Evolutionary conservation across 345 rosid genomes (phyloP).

Genomic region (Hibiscus syriacus): DNA sequence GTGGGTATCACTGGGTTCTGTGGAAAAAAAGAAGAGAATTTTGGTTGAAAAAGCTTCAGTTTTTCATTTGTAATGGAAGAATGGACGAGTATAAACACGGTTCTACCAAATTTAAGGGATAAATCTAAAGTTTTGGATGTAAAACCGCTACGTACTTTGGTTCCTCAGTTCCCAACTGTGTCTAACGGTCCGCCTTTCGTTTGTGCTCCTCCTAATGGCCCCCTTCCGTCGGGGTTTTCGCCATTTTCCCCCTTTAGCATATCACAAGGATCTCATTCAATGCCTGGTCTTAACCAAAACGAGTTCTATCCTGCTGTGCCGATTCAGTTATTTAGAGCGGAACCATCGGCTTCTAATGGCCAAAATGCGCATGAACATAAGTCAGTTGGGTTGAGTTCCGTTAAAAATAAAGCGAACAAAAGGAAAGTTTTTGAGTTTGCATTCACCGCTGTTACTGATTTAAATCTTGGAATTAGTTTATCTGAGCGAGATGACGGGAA

Average conservation of each 20-base stretch:
- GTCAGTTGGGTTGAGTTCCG: not conserved
- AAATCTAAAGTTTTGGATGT: not conserved
- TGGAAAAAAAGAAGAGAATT: not conserved
- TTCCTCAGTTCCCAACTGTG: not conserved
- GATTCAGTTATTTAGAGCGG: slow-evolving; percentile 43
- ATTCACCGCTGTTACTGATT: not conserved
- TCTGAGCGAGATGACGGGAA: slow-evolving; percentile 37
- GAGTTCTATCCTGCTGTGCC: slow-evolving; percentile 39
- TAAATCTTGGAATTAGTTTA: slow-evolving; percentile 22
- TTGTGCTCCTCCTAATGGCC: slow-evolving; percentile 35
- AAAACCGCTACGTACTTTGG: not conserved
- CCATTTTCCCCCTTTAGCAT: slow-evolving; percentile 55
- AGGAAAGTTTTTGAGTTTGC: not conserved
- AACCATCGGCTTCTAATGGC: slow-evolving; percentile 18
- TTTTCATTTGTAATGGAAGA: not conserved
- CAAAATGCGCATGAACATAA: not conserved
- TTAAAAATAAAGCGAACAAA: slow-evolving; percentile 13
- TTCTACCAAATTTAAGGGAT: not conserved
- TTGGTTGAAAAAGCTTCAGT: not conserved
- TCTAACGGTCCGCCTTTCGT: not conserved
- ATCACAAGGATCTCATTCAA: slow-evolving; percentile 16
- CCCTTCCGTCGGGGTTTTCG: slow-evolving; percentile 58
- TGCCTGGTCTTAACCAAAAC: slow-evolving; percentile 36
- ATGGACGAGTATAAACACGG: not conserved
- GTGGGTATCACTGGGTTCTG: too few species aligned